phyloP scores from a whole-genome alignment of 176 grass and related monocot genomes.

The Cenchrus americanus region DNA sequence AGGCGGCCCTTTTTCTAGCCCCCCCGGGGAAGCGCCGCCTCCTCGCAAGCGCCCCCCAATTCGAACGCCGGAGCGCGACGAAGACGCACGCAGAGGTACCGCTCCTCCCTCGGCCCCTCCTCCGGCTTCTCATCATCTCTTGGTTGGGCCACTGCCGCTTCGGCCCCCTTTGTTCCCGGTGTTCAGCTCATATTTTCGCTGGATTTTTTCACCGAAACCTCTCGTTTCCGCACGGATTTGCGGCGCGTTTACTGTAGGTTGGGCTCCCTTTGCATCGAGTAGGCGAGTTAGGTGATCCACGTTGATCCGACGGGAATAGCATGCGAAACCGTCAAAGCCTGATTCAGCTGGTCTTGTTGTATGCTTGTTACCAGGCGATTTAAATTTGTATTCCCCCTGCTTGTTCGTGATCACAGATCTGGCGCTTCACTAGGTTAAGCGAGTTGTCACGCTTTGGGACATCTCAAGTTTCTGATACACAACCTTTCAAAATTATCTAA shows the following conservation, averaged over 20 bases:
- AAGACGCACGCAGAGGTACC: slow-evolving; percentile 47
- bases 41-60: background rate
- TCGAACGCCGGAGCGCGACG: slow-evolving; percentile 38
- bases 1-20: slow-evolving; percentile 22
- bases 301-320: background rate
- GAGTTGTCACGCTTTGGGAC: background rate
- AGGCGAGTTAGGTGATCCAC: background rate
- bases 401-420: slow-evolving; percentile 19
- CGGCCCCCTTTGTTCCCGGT: background rate
- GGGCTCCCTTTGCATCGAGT: background rate
- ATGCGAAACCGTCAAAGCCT: slow-evolving; percentile 1
- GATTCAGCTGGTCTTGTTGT: background rate
- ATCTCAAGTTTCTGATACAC: background rate
- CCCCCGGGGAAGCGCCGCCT: slow-evolving; percentile 2
- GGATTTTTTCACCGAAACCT: background rate
- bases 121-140: background rate
- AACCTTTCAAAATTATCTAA: background rate
- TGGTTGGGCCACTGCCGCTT: background rate
- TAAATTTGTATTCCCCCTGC: background rate
- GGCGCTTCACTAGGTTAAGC: background rate
- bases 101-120: background rate
- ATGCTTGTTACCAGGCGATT: background rate
- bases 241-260: background rate
- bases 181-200: background rate
- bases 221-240: background rate